A percentile compares a stretch with the other conserved stretches of the same genome.
Conservation (phyloP, 129 eudicot species). For the Cynara cardunculus region DNA sequence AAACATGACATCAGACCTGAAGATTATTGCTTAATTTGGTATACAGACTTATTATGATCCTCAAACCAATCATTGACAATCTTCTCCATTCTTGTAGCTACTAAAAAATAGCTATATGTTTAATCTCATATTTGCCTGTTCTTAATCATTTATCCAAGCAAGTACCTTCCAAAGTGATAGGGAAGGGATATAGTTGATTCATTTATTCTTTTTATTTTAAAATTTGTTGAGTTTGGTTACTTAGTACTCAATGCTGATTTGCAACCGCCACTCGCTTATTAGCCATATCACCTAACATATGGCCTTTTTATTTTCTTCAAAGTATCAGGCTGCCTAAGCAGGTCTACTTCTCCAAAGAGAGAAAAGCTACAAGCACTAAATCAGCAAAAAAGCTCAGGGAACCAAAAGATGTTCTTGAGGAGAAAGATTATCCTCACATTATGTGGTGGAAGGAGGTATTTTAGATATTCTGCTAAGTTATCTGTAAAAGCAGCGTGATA, state of each 20-base stretch:
- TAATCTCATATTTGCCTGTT: background rate
- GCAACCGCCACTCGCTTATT: background rate
- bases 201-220: background rate
- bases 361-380: slow-evolving; percentile 31
- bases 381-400: slow-evolving; percentile 42
- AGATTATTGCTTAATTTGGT: background rate
- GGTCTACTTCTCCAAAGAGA: slow-evolving; percentile 44
- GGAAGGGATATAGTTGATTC: background rate
- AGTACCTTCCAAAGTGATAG: background rate
- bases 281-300: background rate
- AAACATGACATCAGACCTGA: background rate
- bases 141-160: background rate
- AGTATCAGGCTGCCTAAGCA: slow-evolving; percentile 35
- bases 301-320: background rate
- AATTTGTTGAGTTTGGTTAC: background rate
- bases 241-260: background rate
- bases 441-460: slow-evolving; percentile 94
- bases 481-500: background rate
- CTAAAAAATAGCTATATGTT: background rate
- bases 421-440: slow-evolving; percentile 59
- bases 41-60: background rate
- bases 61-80: background rate
- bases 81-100: background rate
- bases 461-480: background rate
- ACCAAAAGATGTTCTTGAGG: slow-evolving; percentile 32